These are phyloP conservation scores for Guyanaporus albipodus DNA, from an alignment of 768 basidiomycete species.

Conservation along the genomic window DNA sequence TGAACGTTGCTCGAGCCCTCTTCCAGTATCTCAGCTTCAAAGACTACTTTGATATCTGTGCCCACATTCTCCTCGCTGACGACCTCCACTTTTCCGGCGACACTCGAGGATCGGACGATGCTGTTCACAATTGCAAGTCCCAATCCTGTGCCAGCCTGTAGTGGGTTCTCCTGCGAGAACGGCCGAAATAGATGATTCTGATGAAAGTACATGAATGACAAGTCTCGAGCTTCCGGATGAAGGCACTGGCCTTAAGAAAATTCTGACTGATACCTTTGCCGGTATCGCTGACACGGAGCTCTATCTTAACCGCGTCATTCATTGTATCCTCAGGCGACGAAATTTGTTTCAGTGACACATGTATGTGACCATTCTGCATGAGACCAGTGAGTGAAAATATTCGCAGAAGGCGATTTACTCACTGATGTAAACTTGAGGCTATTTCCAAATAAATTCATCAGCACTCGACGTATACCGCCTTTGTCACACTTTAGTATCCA, in stretches of 20 bases:
- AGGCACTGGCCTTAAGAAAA: slow-evolving; percentile 68
- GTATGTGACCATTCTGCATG: slow-evolving; percentile 78
- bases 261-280: slow-evolving; percentile 95
- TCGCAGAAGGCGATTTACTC: slow-evolving; percentile 21
- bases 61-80: slow-evolving; percentile 88
- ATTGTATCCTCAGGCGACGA: slow-evolving; percentile 51
- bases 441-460: slow-evolving; percentile 96
- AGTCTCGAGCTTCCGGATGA: background rate
- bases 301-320: slow-evolving; percentile 64
- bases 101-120: slow-evolving; percentile 80
- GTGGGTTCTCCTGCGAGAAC: slow-evolving; percentile 93
- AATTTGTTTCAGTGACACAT: slow-evolving; percentile 75
- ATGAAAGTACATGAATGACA: background rate
- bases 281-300: slow-evolving; percentile 82
- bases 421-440: slow-evolving; percentile 90
- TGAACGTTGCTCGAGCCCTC: slow-evolving; percentile 38
- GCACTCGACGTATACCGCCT: slow-evolving; percentile 83
- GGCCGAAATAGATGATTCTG: slow-evolving; percentile 95
- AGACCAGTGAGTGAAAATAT: slow-evolving; percentile 2
- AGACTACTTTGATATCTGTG: slow-evolving; percentile 86
- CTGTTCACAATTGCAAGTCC: slow-evolving; percentile 95
- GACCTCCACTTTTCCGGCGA: slow-evolving; percentile 90
- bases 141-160: slow-evolving; percentile 90
- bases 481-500: slow-evolving; percentile 89
- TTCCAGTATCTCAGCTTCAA: slow-evolving; percentile 63